These are phyloP conservation scores for Claviceps sp. DNA, from an alignment of 2,329 filamentous ascomycete species.

Conservation along the genomic window DNA sequence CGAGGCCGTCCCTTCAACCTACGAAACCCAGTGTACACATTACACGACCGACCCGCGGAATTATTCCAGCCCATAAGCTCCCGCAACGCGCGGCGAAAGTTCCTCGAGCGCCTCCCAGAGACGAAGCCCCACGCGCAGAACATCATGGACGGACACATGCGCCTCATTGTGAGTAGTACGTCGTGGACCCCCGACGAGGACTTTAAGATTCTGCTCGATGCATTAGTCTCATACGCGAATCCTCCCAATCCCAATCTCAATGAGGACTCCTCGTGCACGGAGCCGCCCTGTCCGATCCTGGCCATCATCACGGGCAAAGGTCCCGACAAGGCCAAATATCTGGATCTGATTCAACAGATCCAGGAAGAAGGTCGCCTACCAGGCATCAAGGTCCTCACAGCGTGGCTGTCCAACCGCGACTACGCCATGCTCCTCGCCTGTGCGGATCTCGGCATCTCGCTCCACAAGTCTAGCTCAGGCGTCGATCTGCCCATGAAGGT, in stretches of 20 bases:
- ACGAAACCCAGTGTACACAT: conserved; percentile 48
- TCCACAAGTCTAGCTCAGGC: conserved; percentile 88
- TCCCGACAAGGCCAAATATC: conserved; percentile 66
- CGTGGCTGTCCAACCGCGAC: conserved; percentile 73
- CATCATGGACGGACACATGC: conserved; percentile 44
- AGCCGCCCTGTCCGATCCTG: conserved; percentile 49
- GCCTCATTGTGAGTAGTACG: conserved; percentile 78
- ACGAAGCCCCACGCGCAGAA: conserved; percentile 45
- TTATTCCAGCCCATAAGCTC: conserved; percentile 62
- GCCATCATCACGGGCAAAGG: conserved; percentile 93
- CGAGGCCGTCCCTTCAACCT: conserved; percentile 50
- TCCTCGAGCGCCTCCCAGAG: conserved; percentile 53
- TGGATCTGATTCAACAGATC: conserved; percentile 49
- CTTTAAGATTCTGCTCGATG: conserved; percentile 75
- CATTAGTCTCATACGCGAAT: conserved; percentile 60
- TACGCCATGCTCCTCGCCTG: conserved; percentile 76
- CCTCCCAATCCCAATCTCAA: conserved; percentile 10
- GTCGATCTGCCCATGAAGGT: conserved; percentile 99
- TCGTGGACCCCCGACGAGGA: conserved; percentile 98
- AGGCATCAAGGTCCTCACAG: conserved; percentile 60
- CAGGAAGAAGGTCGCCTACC: conserved; percentile 48
- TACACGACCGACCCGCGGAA: conserved; percentile 76
- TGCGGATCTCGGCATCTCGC: conserved; percentile 78
- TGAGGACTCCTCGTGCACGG: conserved; percentile 24
- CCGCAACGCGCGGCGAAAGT: conserved; percentile 33